Percentiles rank a stretch among this genome's conserved stretches.
Conservation (phyloP, 768 basidiomycete genomes). For the Termitomyces sp. region DNA sequence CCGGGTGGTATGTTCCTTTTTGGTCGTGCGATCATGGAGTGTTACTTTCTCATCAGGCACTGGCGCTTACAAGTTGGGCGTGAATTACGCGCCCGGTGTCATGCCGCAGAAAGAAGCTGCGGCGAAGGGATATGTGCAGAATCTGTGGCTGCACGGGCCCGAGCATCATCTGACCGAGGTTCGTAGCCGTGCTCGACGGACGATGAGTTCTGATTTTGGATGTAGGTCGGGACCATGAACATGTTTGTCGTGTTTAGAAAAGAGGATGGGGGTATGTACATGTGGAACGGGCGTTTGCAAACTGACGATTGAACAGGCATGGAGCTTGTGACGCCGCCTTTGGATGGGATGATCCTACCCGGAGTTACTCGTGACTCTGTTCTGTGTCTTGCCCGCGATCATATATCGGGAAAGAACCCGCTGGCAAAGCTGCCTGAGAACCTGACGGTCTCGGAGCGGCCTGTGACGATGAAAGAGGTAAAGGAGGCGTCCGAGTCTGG, state of each 20-base stretch:
- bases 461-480: conserved; percentile 74
- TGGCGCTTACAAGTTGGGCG: conserved; percentile 83
- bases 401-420: conserved; percentile 38
- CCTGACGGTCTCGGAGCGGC: conserved; percentile 60
- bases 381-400: conserved; percentile 63
- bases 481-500: conserved; percentile 54
- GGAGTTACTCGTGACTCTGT: conserved; percentile 89
- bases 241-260: conserved; percentile 77
- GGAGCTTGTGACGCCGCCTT: conserved; percentile 83
- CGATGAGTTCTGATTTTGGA: conserved; percentile 18
- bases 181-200: background rate
- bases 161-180: conserved; percentile 54
- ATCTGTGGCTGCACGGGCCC: conserved; percentile 84
- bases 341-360: conserved; percentile 90
- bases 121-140: conserved; percentile 76
- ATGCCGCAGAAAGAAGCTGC: conserved; percentile 80
- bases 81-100: conserved; percentile 86
- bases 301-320: conserved; percentile 36
- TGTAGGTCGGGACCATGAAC: conserved; percentile 89
- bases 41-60: conserved; percentile 43
- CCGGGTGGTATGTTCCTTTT: conserved; percentile 60
- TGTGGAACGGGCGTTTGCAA: background rate
- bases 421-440: conserved; percentile 50
- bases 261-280: conserved; percentile 52
- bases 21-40: background rate